Evolutionary conservation across 805 yeast genomes (phyloP).

Genomic region (Lipomyces starkeyi): DNA sequence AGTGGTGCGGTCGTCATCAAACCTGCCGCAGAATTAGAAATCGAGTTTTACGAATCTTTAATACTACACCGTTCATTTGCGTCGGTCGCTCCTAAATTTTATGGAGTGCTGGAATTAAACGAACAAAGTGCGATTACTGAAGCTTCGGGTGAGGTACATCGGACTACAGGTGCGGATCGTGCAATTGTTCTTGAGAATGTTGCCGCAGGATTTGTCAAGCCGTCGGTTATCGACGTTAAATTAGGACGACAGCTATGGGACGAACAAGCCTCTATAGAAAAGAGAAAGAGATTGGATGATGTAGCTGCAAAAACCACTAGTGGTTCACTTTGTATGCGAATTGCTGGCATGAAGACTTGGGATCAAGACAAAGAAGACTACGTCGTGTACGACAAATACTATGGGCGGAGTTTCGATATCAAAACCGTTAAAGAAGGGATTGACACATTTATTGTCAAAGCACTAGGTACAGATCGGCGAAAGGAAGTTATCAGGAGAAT

Average conservation of each 20-base stretch:
- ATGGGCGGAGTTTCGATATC: conserved; percentile 65
- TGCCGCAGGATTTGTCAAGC: conserved; percentile 63
- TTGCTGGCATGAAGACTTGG: conserved; percentile 83
- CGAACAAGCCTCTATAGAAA: conserved; percentile 59
- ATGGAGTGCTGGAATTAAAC: conserved; percentile 65
- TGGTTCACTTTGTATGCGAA: conserved; percentile 73
- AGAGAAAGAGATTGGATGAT: conserved; percentile 60
- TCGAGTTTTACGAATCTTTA: conserved; percentile 68
- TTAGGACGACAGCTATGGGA: conserved; percentile 78
- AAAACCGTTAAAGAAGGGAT: conserved; percentile 53
- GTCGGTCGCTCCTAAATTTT: conserved; percentile 58
- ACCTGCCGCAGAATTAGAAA: conserved; percentile 66
- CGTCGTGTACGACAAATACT: conserved; percentile 64
- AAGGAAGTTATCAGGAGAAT: conserved; percentile 54
- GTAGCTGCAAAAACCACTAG: conserved; percentile 81
- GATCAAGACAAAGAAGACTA: conserved; percentile 45
- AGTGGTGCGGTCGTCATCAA: conserved; percentile 77
- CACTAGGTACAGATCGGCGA: conserved; percentile 45
- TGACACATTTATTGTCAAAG: conserved; percentile 52
- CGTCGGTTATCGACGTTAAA: conserved; percentile 83
- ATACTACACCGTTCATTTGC: conserved; percentile 40
- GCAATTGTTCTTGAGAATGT: conserved; percentile 74
- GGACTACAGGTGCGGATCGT: conserved; percentile 29
- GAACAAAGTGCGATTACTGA: conserved; percentile 44
- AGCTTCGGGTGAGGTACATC: conserved; percentile 36